Base-by-base conservation (phyloP, 2,329 filamentous ascomycete species). In the Magnaporthales sp. region DNA sequence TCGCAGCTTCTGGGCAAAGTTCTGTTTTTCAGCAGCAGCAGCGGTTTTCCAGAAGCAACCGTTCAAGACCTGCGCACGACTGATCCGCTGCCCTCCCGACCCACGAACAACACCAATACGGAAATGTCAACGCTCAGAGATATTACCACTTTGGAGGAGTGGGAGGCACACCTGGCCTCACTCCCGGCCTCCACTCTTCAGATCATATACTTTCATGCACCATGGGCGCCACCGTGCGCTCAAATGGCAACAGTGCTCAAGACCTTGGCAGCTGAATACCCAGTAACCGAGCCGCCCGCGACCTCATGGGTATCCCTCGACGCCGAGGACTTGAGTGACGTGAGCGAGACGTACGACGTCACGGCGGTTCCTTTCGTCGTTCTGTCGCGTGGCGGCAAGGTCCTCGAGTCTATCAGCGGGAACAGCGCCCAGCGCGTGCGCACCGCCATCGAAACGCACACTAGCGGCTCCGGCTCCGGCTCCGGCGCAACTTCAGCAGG, bases 151-250 rank as follows among this genome's bases (percentile, higher is more conserved):
- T 87, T 92, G 73, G 80, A 84, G 71, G 87, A 88, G 72, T 97
- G 95, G 88, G 82, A 88, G 71, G 80, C 86, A 70, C 84, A 90
- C 74, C 81, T 91, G 69, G 81, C 83, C 69, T 83, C 86, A 58
- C 83, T 93, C 15, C 86, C 91, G 11, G 75, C 89, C 1, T 85
- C 88, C 19, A 87, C 91, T 19, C 86, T 97, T 68, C 84, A 94
- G 69, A 84, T 97, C 74, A 87, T 96, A 75, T 97, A 93, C 77
- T 99, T 99, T 83, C 91, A 98, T 77, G 93, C 95, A 24, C 91
- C 93, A 71, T 99, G 95, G 95, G 95, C 95, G 31, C 93, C 93
- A 68, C 95, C 95, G 62, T 98, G 95, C 83, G 89, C 91, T 70
- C 93, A 97, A 80, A 98, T 98, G 93, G 87, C 86, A 71, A 91